Base-by-base conservation (phyloP, 257 asterid genomes). In the Parsonsia alboflavescens region DNA sequence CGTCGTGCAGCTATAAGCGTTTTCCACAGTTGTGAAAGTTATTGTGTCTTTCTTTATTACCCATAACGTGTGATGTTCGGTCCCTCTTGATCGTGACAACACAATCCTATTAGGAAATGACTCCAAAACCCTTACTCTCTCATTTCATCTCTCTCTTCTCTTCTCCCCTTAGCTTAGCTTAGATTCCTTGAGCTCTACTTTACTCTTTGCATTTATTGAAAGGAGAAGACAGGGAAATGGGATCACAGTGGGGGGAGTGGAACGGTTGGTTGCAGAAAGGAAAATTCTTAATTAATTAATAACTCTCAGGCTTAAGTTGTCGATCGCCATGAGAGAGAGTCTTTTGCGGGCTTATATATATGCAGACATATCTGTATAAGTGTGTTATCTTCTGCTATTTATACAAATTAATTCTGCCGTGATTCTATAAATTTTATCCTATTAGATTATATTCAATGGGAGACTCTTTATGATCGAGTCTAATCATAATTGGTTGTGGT, bases 1-100 rank as follows among this genome's bases (percentile, higher is more conserved):
- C 39, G 66, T 22, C 67, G 80, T 68, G 76, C 75, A 72, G 39
- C 54, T 75, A 28, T 0, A 64, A 81, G 71, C 67, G 68, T 70
- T 70, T 78, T 54, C 85, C 69, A 49, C 46, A 56, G 73, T 49
- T 36, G 77, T 73, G 81, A 78, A 78, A 80, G 78, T 46, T 59
- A 39, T 65, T 49, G 76, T 22, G 50, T 42, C 71, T 70, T 41
- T 57, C 68, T 70, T 81, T 10, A 74, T 39, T 56, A 13, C 71
- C 41, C 42, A 48, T 68, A 78, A 76, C 87, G 58, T 83, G 81
- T 64, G 76, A 75, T 72, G 75, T 76, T 70, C 50, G 77, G 77
- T 79, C 56, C 56, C 81, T 70, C 22, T n/a, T 75, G 73, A 69
- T 69, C 12, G 70, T 39, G 70, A 65, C 70, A 65, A 65, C 50